Conservation (phyloP, 768 basidiomycete species). For the Boletus vermiculosoides region DNA sequence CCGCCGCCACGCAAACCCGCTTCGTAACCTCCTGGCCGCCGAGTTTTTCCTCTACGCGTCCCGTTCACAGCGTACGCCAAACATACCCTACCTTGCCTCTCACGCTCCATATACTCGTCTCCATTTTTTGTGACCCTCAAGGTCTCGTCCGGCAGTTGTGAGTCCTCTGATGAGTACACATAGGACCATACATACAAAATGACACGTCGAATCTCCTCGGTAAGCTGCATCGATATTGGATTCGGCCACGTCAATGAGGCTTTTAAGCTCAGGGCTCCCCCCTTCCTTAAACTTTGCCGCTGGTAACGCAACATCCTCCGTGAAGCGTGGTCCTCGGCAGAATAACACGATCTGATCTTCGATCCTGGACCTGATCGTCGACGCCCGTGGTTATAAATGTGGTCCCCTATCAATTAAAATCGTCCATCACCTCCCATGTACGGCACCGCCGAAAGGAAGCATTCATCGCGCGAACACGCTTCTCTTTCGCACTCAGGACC, state of each 20-base stretch:
- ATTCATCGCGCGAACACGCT: not conserved
- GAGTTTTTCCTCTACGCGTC: not conserved
- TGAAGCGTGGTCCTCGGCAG: constrained; percentile 23
- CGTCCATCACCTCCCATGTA: constrained; percentile 10
- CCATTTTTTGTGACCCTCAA: too few species aligned
- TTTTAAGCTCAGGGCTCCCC: constrained; percentile 10
- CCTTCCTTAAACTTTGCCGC: constrained; percentile 8
- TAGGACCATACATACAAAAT: not conserved
- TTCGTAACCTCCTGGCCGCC: not conserved
- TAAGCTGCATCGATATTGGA: not conserved
- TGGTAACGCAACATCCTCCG: constrained; percentile 18
- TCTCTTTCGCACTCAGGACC: not conserved
- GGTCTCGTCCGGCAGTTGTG: not conserved
- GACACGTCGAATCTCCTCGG: constrained; percentile 10
- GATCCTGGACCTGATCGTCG: constrained; percentile 34
- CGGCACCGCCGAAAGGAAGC: constrained; percentile 8
- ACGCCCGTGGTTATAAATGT: not conserved
- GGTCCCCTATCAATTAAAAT: constrained; percentile 23
- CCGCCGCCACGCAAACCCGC: constrained; percentile 6
- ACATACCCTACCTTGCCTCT: not conserved
- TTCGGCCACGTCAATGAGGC: constrained; percentile 15
- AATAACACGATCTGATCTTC: constrained; percentile 28
- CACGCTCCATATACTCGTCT: not conserved
- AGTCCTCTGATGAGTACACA: not conserved
- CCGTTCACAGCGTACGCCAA: not conserved